A percentile compares a stretch with the other conserved stretches of the same genome.
phyloP scores from a whole-genome alignment of 352 stramenopile genomes.

The Phytopythium ostracodes region DNA sequence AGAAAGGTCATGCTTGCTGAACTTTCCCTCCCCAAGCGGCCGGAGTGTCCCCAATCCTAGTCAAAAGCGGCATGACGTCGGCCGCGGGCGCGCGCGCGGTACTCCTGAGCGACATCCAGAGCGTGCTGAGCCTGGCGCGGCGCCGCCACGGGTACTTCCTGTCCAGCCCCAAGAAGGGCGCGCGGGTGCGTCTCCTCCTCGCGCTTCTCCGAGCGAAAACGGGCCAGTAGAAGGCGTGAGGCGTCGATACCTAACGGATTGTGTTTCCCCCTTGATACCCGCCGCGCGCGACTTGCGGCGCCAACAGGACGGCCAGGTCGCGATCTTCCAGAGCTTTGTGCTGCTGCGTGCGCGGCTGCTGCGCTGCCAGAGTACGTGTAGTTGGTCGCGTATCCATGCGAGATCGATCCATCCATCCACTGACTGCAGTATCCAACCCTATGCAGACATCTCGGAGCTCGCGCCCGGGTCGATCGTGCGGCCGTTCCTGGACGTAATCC shows the following conservation, averaged over 20 bases:
- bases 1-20: no score
- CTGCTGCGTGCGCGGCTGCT: slow-evolving; percentile 56
- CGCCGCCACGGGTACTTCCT: slow-evolving; percentile 54
- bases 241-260: not conserved
- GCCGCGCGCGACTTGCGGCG: not conserved
- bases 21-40: no score
- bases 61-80: not conserved
- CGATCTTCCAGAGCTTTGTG: slow-evolving; percentile 62
- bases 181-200: slow-evolving; percentile 14
- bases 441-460: slow-evolving; percentile 51
- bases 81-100: slow-evolving; percentile 33
- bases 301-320: slow-evolving; percentile 37
- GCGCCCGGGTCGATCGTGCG: slow-evolving; percentile 64
- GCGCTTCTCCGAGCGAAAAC: not conserved
- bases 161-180: slow-evolving; percentile 10
- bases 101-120: slow-evolving; percentile 73
- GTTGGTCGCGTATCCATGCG: no score
- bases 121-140: slow-evolving; percentile 56
- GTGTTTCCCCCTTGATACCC: not conserved
- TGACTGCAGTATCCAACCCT: no score
- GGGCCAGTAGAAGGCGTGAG: not conserved
- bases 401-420: no score
- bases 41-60: no score
- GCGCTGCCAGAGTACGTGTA: slow-evolving; percentile 48
- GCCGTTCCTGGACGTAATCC: slow-evolving; percentile 95